phyloP scores from a whole-genome alignment of 768 basidiomycete genomes.

The Pseudohyphozyma bogoriensis region DNA sequence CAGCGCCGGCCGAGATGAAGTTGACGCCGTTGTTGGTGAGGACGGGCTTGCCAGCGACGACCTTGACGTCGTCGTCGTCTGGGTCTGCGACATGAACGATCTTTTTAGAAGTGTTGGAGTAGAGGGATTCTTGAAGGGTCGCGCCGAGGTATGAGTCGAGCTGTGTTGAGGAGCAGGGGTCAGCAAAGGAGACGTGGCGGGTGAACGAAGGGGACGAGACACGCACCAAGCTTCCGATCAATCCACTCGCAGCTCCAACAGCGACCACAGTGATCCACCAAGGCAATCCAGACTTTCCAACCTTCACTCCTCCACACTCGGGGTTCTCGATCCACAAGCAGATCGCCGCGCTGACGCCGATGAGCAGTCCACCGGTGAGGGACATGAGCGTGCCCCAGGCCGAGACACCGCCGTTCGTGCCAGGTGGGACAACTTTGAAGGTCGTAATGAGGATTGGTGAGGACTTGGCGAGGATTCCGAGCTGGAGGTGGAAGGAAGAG shows the following conservation, averaged over 20 bases:
- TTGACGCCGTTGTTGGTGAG: slow-evolving; percentile 62
- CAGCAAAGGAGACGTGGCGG: background rate
- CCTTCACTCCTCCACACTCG: slow-evolving; percentile 41
- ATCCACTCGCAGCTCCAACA: slow-evolving; percentile 59
- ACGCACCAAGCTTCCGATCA: slow-evolving; percentile 68
- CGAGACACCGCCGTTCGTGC: slow-evolving; percentile 84
- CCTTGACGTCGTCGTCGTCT: slow-evolving; percentile 44
- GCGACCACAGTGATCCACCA: slow-evolving; percentile 43
- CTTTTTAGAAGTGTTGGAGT: slow-evolving; percentile 51
- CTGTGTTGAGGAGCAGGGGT: slow-evolving; percentile 38
- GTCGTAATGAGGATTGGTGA: slow-evolving; percentile 67
- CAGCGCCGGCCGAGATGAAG: slow-evolving; percentile 39
- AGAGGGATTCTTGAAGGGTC: slow-evolving; percentile 70
- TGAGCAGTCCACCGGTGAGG: slow-evolving; percentile 57
- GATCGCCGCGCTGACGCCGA: slow-evolving; percentile 55
- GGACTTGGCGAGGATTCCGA: slow-evolving; percentile 68
- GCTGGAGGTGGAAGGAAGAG: slow-evolving; percentile 30
- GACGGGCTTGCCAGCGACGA: slow-evolving; percentile 48
- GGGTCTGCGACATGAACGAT: slow-evolving; percentile 52
- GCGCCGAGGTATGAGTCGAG: slow-evolving; percentile 81
- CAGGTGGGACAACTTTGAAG: slow-evolving; percentile 61
- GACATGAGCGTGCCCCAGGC: slow-evolving; percentile 64
- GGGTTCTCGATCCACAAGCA: slow-evolving; percentile 55
- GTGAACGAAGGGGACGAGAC: background rate
- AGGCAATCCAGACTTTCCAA: slow-evolving; percentile 38